Evolutionary conservation across 164 flowering plant genomes (phyloP), one percentile per base, ranked within the genome.

Genomic region (Cinnamomum chago): DNA sequence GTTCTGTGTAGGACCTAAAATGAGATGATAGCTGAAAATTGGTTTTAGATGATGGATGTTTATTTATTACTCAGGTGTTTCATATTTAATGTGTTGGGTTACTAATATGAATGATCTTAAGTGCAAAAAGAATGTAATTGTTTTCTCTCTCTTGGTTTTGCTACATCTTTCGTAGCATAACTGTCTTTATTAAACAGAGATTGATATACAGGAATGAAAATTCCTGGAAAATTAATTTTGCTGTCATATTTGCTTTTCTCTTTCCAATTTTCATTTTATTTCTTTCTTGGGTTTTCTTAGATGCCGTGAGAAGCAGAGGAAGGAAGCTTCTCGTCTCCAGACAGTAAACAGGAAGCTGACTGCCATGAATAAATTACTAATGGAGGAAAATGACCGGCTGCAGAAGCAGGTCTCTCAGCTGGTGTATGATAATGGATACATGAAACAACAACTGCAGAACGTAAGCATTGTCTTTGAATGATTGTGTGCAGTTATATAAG

Each of bases 301-400:
- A 74, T 92, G 97, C 79, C 91, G 97, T 3, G 97, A 92, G 66
- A 92, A 92, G 85, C 97, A 90, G 81, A 83, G 95, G 76, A 92
- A 91, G 75, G 97, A 92, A 75, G 83, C 95, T n/a, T 87, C 92
- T 40, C 90, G 90, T 17, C 89, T 92, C 33, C 90, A 86, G 86
- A 88, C 91, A 2, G 95, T 91, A 27, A 92, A 92, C 79, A 80
- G 87, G 83, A 92, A 91, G 89, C 85, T 92, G 77, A 80, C 83
- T 77, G 94, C 97, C 55, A 91, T 92, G 97, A 92, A 92, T 83
- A 91, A 91, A 86, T 82, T 92, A 80, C 81, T 92, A 82, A 92
- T 91, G 95, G 97, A 92, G 81, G 97, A 92, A 80, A 91, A 92
- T 81, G 97, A 92, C 77, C 91, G 97, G 22, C 78, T 92, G 70